Evolutionary conservation across 179 eudicot genomes (phyloP), one percentile per base, ranked within the genome.

Genomic region (Beta macrorhiza): DNA sequence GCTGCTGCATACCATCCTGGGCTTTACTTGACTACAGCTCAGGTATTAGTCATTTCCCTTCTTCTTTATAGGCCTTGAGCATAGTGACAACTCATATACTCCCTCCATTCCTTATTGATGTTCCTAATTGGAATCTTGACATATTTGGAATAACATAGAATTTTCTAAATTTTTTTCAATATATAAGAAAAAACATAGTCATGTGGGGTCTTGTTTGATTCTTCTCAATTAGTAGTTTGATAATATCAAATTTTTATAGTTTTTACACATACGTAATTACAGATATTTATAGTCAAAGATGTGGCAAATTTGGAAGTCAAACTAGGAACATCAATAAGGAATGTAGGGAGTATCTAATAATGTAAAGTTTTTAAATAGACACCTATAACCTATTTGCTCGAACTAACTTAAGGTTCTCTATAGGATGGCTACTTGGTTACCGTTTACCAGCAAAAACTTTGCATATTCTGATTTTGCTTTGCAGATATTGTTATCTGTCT

Each of bases 1-100:
- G 87, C 97, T 82, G 92, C 97, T 81, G 81, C 93, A 63, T 96
- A 94, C 82, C 92, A 90, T 57, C 98, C 98, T 3, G 97, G 97
- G 63, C 90, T 91, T 68, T 91, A 92, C 88, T 87, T 94, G 88
- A 92, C 98, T 71, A 84, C 91, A 25, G 92, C 99, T 76, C 98
- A 94, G 95, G 99, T 96, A 85, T 53, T 76, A 49, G 5, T 64
- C 77, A 22, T 62, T 77, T 76, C 49, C 37, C 70, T n/a, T 29
- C 61, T 72, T 13, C 32, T 71, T 1, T 37, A 63, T 45, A 67
- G 13, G 19, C 49, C 37, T 47, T 25, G 65, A 65, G 42, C 2
- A 51, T 52, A 51, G 22, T 72, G 12, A 52, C 42, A 10, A 49
- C 29, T 72, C 53, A 47, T 44, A 44, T 5, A 37, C 42, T 37